Base-by-base conservation (phyloP, 257 asterid species). In the Ophiorrhiza pumila region DNA sequence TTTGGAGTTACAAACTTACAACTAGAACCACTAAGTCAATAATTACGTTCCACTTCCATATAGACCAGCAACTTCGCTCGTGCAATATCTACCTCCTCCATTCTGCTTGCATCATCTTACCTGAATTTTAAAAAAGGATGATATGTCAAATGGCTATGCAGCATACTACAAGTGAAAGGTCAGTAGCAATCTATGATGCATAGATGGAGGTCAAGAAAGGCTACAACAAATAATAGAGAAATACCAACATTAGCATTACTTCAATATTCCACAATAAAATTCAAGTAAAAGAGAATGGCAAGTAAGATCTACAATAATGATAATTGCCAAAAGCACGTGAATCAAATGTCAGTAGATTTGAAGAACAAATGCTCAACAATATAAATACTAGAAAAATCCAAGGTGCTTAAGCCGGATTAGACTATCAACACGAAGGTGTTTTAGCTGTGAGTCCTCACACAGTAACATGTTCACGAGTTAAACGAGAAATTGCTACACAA, bases 31-130 rank as follows among this genome's bases (percentile, higher is more conserved):
- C 52, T 71, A 34, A 18, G 72, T 71, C 77, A 79, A 77, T 61
- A 35, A 45, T 52, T 39, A 7, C 25, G 23, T 69, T 69, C 57
- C 39, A 11, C 39, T 65, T 69, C 64, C 63, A 68, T 47, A 14
- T 55, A 2, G 7, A n/a, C 62, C 45, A 20, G 55, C 43, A 65
- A 35, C 41, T 31, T 11, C 66, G 47, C 39, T 71, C 61, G 32
- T 45, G 65, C 15, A 27, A 37, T 68, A 78, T 32, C 73, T 77
- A 81, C 74, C 80, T 65, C 79, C 69, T 81, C 85, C 83, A 78
- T 61, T 78, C 78, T 66, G 78, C 80, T 75, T 76, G 85, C 68
- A 69, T 53, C 64, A 56, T 65, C 83, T 71, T 75, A 63, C 75
- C 85, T 81, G 81, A 55, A 74, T 74, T 17, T 7, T 18, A 32